Percentiles rank a stretch among this genome's conserved stretches.
Conservation (phyloP, 176 grass and related monocot genomes). For the Guadua angustifolia region DNA sequence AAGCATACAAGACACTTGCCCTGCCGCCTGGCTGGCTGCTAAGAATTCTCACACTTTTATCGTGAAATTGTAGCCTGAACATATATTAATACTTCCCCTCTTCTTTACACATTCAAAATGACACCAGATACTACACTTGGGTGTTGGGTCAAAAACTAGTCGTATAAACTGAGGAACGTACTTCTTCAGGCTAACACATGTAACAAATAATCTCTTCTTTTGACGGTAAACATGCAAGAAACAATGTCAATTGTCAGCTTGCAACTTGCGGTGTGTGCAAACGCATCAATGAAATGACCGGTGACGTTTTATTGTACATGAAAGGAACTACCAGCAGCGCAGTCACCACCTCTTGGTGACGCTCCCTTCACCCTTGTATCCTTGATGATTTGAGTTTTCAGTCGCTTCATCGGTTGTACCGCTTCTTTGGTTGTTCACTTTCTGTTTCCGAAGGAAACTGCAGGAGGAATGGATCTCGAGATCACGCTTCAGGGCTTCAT, state of each 20-base stretch:
- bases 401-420: not conserved
- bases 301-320: not conserved
- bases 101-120: too few relatives aligned
- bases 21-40: too few relatives aligned
- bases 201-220: not conserved
- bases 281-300: not conserved
- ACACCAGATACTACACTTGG: not conserved
- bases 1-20: too few relatives aligned
- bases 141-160: not conserved
- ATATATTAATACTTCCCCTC: too few relatives aligned
- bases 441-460: conserved; percentile 38
- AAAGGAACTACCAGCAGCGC: not conserved
- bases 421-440: conserved; percentile 15
- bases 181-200: conserved; percentile 14
- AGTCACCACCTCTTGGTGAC: conserved; percentile 53
- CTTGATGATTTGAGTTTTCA: conserved; percentile 15
- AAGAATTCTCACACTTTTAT: too few relatives aligned
- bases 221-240: not conserved
- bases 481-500: conserved; percentile 64
- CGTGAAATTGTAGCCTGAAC: too few relatives aligned
- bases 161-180: not conserved
- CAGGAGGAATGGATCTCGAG: conserved; percentile 46
- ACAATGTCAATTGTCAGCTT: too few relatives aligned
- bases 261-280: not conserved
- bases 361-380: not conserved